Conservation (phyloP, 176 grass and related monocot species). For the Sorghum bicolor region Sorghum_bicolor_NCBIv3 NC_012870.2:66611001-66611500, state of each 20-base stretch:
- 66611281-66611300: constrained; percentile 97
- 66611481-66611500: not conserved
- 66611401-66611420: constrained; percentile 12
- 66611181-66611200: constrained; percentile 77
- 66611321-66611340: constrained; percentile 81
- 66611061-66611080: constrained; percentile 74
- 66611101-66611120: constrained; percentile 40
- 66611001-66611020: constrained; percentile 51
- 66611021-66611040: constrained; percentile 42
- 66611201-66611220: constrained; percentile 64
- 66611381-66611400: constrained; percentile 18
- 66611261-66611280: constrained; percentile 44
- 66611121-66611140: constrained; percentile 87
- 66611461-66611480: not conserved
- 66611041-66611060: constrained; percentile 48
- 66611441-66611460: not conserved
- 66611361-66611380: constrained; percentile 53
- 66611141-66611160: constrained; percentile 71
- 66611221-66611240: constrained; percentile 19
- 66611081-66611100: constrained; percentile 31
- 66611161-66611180: constrained; percentile 84
- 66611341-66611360: constrained; percentile 89
- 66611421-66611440: not conserved
- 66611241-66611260: constrained; percentile 18
- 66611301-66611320: constrained; percentile 89